phyloP scores from a whole-genome alignment of 345 rosid species.

The Turnera subulata region DNA sequence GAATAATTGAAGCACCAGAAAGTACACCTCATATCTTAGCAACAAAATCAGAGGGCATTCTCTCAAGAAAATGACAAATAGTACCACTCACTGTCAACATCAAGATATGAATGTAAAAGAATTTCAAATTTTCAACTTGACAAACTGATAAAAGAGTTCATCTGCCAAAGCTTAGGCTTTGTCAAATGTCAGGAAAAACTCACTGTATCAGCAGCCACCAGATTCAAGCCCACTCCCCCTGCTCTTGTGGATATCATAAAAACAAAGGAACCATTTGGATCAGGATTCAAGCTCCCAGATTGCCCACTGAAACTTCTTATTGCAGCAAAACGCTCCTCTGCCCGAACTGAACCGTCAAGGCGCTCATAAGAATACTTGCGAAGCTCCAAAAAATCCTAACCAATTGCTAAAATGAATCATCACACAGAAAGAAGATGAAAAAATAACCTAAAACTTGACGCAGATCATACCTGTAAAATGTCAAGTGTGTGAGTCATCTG shows the following conservation, averaged over 20 bases:
- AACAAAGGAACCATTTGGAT: constrained; percentile 56
- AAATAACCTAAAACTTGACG: neutral
- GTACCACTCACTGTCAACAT: too few relatives aligned
- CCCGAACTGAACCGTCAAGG: constrained; percentile 93
- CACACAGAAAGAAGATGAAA: constrained; percentile 4
- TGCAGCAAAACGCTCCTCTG: constrained; percentile 92
- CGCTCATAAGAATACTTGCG: constrained; percentile 81
- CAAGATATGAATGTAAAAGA: neutral
- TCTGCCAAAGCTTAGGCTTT: neutral
- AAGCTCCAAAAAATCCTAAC: constrained; percentile 81
- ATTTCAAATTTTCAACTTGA: neutral
- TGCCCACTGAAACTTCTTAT: constrained; percentile 67
- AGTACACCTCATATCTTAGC: too few relatives aligned
- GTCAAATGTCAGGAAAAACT: constrained; percentile 18
- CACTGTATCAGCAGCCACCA: constrained; percentile 90
- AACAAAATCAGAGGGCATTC: too few relatives aligned
- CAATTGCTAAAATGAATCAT: neutral
- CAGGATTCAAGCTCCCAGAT: constrained; percentile 28
- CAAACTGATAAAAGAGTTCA: neutral
- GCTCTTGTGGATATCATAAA: constrained; percentile 94
- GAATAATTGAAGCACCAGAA: too few relatives aligned
- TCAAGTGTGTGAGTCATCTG: constrained; percentile 93
- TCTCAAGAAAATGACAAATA: too few relatives aligned
- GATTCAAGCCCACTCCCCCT: constrained; percentile 95
- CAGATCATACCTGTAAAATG: constrained; percentile 62